Conservation (phyloP, 441 rosid species). For the Euphorbia schlechtendalii region DNA sequence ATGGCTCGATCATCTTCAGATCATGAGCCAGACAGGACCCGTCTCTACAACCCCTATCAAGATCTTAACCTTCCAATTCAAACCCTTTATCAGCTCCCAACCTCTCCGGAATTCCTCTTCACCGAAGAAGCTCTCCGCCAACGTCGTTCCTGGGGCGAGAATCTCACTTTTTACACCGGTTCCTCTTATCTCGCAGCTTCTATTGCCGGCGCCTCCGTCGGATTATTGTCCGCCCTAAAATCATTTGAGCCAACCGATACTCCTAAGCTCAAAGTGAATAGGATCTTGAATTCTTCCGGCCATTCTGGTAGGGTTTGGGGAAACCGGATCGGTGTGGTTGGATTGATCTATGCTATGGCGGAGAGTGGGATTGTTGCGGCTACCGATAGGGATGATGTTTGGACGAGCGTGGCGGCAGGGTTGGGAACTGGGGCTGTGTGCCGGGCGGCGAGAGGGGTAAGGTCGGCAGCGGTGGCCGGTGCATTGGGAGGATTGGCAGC, state of each 20-base stretch:
- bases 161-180: constrained; percentile 89
- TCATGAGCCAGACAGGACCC: constrained; percentile 28
- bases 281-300: constrained; percentile 72
- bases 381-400: constrained; percentile 73
- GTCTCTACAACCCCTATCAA: constrained; percentile 81
- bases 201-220: constrained; percentile 51
- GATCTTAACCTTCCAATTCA: constrained; percentile 53
- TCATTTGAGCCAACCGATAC: constrained; percentile 75
- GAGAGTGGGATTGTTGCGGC: constrained; percentile 70
- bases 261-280: constrained; percentile 64
- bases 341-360: constrained; percentile 64
- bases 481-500: constrained; percentile 87
- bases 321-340: constrained; percentile 68
- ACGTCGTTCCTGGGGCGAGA: constrained; percentile 97
- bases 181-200: constrained; percentile 66
- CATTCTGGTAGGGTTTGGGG: constrained; percentile 83
- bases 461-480: constrained; percentile 95
- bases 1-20: constrained; percentile 28
- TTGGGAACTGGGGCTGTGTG: constrained; percentile 82
- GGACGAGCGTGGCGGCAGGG: constrained; percentile 90
- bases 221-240: constrained; percentile 46
- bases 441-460: constrained; percentile 81
- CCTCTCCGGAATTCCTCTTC: constrained; percentile 90
- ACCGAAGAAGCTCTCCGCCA: constrained; percentile 68
- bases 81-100: constrained; percentile 68